Conservation (phyloP, 2,329 filamentous ascomycete species). For the Lasiodiplodia gonubiensis region DNA sequence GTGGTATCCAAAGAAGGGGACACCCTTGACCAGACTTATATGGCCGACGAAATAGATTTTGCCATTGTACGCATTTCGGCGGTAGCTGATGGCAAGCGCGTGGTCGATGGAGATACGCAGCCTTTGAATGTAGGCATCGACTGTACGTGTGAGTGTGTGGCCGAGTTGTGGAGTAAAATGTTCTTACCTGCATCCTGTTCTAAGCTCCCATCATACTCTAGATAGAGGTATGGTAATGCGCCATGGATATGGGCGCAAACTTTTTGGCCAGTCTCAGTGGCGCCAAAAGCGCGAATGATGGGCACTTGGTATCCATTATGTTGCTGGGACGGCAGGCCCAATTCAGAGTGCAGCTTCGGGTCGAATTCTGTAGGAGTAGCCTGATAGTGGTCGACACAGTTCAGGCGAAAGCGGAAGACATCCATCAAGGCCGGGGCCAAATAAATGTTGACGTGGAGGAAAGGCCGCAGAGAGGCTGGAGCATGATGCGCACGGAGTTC, state of each 20-base stretch:
- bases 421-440: conserved; percentile 59
- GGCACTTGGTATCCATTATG: conserved; percentile 76
- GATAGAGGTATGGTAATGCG: conserved; percentile 92
- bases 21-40: conserved; percentile 87
- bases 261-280: conserved; percentile 93
- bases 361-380: conserved; percentile 78
- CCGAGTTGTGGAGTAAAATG: conserved; percentile 8
- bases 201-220: conserved; percentile 79
- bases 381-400: conserved; percentile 96
- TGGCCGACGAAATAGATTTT: conserved; percentile 81
- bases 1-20: conserved; percentile 95
- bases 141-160: conserved; percentile 51
- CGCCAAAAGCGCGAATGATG: conserved; percentile 87
- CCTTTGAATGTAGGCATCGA: conserved; percentile 75
- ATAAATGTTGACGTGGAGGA: not conserved
- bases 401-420: conserved; percentile 86
- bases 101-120: conserved; percentile 89
- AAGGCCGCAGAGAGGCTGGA: not conserved
- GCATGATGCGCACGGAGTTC: conserved; percentile 9
- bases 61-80: conserved; percentile 72
- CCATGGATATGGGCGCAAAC: conserved; percentile 96
- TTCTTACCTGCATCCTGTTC: conserved; percentile 69
- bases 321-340: conserved; percentile 61
- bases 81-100: conserved; percentile 84
- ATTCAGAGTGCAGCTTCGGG: conserved; percentile 73